Evolutionary conservation across 192 early-diverging fungal genomes (phyloP), one percentile per base, ranked within the genome.

Genomic region (Hyaloraphidium curvatum): DNA sequence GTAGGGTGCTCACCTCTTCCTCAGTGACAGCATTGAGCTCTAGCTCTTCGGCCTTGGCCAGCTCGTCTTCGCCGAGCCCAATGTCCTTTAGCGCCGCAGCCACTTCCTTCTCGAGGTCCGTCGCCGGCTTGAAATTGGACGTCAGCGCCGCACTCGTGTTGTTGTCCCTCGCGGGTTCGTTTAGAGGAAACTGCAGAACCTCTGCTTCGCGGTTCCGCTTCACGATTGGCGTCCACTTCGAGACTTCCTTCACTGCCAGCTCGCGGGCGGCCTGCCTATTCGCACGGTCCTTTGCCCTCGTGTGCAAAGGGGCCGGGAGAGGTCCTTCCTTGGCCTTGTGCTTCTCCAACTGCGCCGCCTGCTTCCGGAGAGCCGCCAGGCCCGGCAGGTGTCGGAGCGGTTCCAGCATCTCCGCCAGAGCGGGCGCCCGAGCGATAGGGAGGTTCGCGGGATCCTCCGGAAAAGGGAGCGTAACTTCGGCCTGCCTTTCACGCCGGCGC

Each of bases 211-310:
- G 74, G 64, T 91, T 91, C 56, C 80, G 67, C 43, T 83, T 72
- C 1, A 96, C 80, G 1, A 86, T 67, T 16, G 79, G 63, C 35
- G 81, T 68, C 94, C 94, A 97, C 56, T 88, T 84, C 2, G 71
- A 63, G 9, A 97, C 65, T 9, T 81, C 78, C 54, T 85, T 82
- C 50, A 86, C 88, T 28, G 85, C 66, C 61, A 83, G 68, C n/a
- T 75, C 67, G 50, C 85, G 90, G 1, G 91, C 94, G 16, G 77
- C 94, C 40, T 79, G 59, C 30, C 94, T 83, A 55, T 89, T 81
- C 52, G 89, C 62, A 26, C 80, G 77, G 55, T 92, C 88, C 62
- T 91, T 85, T 35, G 86, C 64, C 31, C 86, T 75, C 54, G 77
- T 74, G 21, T 87, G 80, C 25, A 96, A 56, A 2, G 91, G 91